Evolutionary conservation across 768 basidiomycete genomes (phyloP).

Genomic region (Trametes elegans): DNA sequence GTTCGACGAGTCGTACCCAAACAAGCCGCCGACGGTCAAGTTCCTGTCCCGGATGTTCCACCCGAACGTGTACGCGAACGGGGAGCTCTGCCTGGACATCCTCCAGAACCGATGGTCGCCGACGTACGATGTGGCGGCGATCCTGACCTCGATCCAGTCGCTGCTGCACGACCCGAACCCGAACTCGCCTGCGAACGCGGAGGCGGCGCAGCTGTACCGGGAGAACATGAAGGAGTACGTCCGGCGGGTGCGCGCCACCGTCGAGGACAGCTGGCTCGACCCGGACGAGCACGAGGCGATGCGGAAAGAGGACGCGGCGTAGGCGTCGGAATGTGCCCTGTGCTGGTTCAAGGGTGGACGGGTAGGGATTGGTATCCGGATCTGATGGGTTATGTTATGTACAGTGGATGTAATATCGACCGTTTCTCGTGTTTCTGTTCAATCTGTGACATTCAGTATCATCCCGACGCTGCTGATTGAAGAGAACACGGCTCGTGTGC

Average conservation of each 20-base stretch:
- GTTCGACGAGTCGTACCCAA: conserved; percentile 98
- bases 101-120: conserved; percentile 99
- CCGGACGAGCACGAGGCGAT: conserved; percentile 64
- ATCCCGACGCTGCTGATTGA: neutral
- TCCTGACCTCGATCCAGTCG: conserved; percentile 94
- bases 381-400: conserved; percentile 7
- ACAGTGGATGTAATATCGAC: conserved; percentile 1
- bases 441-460: conserved; percentile 3
- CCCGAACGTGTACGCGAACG: conserved; percentile 98
- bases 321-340: too few relatives aligned
- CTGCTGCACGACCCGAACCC: conserved; percentile 97
- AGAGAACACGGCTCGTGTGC: neutral
- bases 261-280: conserved; percentile 95
- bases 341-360: too few relatives aligned
- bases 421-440: neutral
- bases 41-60: conserved; percentile 99
- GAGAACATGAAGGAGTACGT: conserved; percentile 99
- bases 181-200: conserved; percentile 96
- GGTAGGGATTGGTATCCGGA: neutral
- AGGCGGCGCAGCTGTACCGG: conserved; percentile 93
- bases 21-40: conserved; percentile 96
- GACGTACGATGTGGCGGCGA: conserved; percentile 98
- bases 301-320: conserved; percentile 33
- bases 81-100: conserved; percentile 97
- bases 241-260: conserved; percentile 85